Percentiles rank a stretch among this genome's conserved stretches.
Evolutionary conservation across 352 stramenopile species (phyloP).

Genomic region (Pythium aristosporum): DNA sequence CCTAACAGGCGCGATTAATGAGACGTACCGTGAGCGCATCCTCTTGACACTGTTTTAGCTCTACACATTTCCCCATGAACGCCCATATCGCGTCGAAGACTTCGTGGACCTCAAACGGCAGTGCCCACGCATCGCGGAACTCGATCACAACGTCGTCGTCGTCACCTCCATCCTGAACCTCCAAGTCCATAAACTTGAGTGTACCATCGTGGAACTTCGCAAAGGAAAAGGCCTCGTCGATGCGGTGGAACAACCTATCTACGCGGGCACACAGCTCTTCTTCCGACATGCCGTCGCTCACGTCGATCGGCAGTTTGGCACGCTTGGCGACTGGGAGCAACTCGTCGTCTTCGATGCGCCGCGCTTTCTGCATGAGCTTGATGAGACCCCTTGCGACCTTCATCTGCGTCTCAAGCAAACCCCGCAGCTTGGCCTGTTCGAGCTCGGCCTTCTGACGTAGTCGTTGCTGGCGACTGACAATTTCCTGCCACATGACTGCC

Average conservation of each 20-base stretch:
- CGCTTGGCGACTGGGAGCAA: slow-evolving; percentile 7
- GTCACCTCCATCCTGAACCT: slow-evolving; percentile 11
- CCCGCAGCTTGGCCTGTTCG: slow-evolving; percentile 27
- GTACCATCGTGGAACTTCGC: slow-evolving; percentile 20
- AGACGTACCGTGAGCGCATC: neutral
- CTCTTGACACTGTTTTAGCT: slow-evolving; percentile 2
- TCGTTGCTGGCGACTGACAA: slow-evolving; percentile 17
- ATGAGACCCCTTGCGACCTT: slow-evolving; percentile 31
- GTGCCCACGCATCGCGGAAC: slow-evolving; percentile 16
- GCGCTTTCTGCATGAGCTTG: slow-evolving; percentile 22
- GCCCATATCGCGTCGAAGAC: slow-evolving; percentile 18
- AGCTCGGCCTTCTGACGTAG: slow-evolving; percentile 23
- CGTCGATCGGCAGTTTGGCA: neutral
- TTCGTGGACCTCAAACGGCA: slow-evolving; percentile 3
- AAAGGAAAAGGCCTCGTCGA: slow-evolving; percentile 6
- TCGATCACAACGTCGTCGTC: slow-evolving; percentile 19
- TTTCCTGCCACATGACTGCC: slow-evolving; percentile 21
- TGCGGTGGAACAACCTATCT: neutral
- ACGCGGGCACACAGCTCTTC: neutral
- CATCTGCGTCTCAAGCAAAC: slow-evolving; percentile 31
- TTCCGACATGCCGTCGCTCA: slow-evolving; percentile 4
- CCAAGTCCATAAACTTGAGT: slow-evolving; percentile 21
- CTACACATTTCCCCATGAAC: slow-evolving; percentile 8
- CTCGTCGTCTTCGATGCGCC: slow-evolving; percentile 18
- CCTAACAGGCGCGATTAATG: neutral